These are phyloP conservation scores for Stephanodiscus minutulus DNA, from an alignment of 108 stramenopile species.

Conservation along the genomic window DNA sequence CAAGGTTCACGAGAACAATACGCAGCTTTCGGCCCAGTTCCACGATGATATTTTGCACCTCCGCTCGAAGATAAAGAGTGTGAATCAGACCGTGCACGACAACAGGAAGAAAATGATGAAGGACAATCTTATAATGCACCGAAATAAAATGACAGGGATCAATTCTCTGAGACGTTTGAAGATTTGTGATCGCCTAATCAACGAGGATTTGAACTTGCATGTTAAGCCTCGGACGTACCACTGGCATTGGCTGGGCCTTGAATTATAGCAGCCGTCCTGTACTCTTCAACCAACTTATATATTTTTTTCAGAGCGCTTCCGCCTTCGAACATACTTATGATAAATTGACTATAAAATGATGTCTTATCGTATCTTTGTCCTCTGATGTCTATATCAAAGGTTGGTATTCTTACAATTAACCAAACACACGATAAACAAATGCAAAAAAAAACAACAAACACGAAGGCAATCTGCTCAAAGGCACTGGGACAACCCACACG, in stretches of 20 bases:
- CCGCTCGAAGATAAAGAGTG: slow-evolving; percentile 42
- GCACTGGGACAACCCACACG: no score
- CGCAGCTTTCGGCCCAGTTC: slow-evolving; percentile 23
- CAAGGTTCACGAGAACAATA: slow-evolving; percentile 50
- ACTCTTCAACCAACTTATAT: not conserved
- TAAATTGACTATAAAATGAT: no score
- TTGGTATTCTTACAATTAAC: no score
- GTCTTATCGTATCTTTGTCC: no score
- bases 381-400: no score
- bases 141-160: slow-evolving; percentile 34
- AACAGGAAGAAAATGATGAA: slow-evolving; percentile 52
- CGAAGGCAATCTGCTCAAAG: no score
- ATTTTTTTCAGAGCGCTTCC: no score
- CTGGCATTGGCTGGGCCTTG: slow-evolving; percentile 34
- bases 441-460: no score
- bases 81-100: slow-evolving; percentile 53
- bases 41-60: slow-evolving; percentile 32
- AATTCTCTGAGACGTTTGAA: slow-evolving; percentile 35
- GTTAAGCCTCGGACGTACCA: slow-evolving; percentile 35
- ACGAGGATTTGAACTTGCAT: slow-evolving; percentile 46
- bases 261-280: slow-evolving; percentile 6
- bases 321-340: no score
- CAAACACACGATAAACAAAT: no score
- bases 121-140: slow-evolving; percentile 39
- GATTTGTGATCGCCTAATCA: slow-evolving; percentile 40